Conservation (phyloP, 495 filamentous ascomycete species). For the Darksidea phi region DNA sequence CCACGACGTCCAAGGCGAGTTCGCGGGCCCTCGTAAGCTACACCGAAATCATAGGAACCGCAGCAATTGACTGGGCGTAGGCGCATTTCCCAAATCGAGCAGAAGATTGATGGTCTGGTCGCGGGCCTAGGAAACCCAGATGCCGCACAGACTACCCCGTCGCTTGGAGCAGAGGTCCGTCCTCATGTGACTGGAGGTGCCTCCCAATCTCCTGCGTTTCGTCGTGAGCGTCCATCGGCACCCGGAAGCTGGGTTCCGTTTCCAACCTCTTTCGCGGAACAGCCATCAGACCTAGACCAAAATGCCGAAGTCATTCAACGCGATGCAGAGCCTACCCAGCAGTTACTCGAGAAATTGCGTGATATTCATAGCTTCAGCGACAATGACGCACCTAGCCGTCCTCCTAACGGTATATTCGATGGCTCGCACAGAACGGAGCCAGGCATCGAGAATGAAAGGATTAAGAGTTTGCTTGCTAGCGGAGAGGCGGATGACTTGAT, state of each 20-base stretch:
- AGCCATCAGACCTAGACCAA: neutral
- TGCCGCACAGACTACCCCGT: neutral
- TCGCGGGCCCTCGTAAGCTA: conserved; percentile 25
- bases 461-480: conserved; percentile 5
- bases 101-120: conserved; percentile 27
- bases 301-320: neutral
- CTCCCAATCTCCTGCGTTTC: neutral
- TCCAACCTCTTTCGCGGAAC: conserved; percentile 8
- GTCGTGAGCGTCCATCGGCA: neutral
- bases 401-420: conserved; percentile 7
- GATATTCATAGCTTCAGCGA: conserved; percentile 23
- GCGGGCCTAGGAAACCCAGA: conserved; percentile 11
- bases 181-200: neutral
- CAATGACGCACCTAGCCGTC: neutral
- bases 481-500: conserved; percentile 19
- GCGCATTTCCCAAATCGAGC: conserved; percentile 28
- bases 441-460: neutral
- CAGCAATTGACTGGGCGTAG: conserved; percentile 2
- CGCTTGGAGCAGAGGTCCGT: neutral
- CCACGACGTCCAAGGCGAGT: conserved; percentile 6
- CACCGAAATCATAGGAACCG: neutral
- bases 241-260: conserved; percentile 27
- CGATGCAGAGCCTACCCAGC: conserved; percentile 1
- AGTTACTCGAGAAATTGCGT: conserved; percentile 19
- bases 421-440: neutral